These are phyloP conservation scores for Lathyrus oleraceus DNA, from an alignment of 306 rosid genomes.

Conservation along the genomic window DNA sequence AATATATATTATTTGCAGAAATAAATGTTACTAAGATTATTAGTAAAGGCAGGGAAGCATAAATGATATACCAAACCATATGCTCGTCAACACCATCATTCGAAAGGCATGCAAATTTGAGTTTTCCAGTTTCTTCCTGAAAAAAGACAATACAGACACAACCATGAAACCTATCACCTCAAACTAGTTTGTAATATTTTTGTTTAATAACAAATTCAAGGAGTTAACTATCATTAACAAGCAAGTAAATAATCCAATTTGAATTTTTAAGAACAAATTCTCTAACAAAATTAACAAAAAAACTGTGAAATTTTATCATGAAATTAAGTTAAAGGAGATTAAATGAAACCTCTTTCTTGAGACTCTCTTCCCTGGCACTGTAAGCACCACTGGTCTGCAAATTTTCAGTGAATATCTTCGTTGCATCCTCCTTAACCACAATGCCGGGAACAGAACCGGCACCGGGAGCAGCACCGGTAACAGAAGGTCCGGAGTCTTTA, in stretches of 20 bases:
- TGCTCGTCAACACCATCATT: constrained; percentile 88
- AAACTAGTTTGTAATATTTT: constrained; percentile 3
- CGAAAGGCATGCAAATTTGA: constrained; percentile 73
- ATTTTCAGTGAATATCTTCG: constrained; percentile 87
- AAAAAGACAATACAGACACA: constrained; percentile 6
- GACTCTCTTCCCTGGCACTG: constrained; percentile 83
- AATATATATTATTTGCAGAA: not conserved
- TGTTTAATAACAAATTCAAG: not conserved
- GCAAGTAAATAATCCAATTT: not conserved
- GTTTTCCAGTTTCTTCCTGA: constrained; percentile 90
- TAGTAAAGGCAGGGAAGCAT: not conserved
- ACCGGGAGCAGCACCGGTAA: constrained; percentile 29
- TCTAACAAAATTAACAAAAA: constrained; percentile 8
- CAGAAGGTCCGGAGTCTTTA: constrained; percentile 54
- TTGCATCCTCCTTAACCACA: constrained; percentile 75
- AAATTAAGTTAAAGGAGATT: constrained; percentile 4
- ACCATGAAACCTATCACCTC: constrained; percentile 13
- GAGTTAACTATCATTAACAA: not conserved
- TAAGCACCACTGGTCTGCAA: constrained; percentile 95
- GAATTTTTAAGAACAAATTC: not conserved
- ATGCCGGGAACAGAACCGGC: constrained; percentile 59
- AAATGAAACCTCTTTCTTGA: constrained; percentile 66
- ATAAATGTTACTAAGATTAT: not conserved
- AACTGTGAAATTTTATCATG: not conserved
- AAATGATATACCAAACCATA: constrained; percentile 78